A percentile compares a stretch with the other conserved stretches of the same genome.
Evolutionary conservation across 176 grass and related monocot genomes (phyloP).

Genomic region (Zoysia japonica): DNA sequence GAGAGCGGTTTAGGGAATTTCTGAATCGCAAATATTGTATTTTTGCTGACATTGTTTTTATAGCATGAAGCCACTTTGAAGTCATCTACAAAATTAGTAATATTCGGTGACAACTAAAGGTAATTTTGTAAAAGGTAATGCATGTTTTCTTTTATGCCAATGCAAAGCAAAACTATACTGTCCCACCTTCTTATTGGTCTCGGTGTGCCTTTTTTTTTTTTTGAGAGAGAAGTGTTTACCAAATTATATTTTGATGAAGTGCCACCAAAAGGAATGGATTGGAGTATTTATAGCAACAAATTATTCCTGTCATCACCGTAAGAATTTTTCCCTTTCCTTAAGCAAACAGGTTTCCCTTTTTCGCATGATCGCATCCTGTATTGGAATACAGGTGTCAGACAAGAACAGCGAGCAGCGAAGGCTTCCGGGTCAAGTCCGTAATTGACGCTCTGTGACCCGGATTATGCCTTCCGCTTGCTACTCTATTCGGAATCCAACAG

Average conservation of each 20-base stretch:
- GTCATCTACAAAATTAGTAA: background rate
- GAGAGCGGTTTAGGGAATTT: background rate
- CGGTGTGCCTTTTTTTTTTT: too few species aligned
- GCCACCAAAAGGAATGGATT: too few species aligned
- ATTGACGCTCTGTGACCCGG: background rate
- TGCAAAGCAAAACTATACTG: constrained; percentile 22
- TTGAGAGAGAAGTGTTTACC: too few species aligned
- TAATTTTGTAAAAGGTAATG: background rate
- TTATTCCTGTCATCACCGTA: background rate
- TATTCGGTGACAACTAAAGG: background rate
- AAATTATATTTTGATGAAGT: too few species aligned
- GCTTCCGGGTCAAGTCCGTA: background rate
- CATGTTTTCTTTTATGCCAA: background rate
- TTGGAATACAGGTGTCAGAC: constrained; percentile 28
- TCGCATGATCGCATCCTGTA: background rate
- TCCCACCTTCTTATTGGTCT: background rate
- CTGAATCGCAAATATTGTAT: background rate
- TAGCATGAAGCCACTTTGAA: background rate
- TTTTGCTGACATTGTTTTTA: background rate
- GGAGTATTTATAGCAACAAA: background rate
- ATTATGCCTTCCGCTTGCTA: constrained; percentile 11
- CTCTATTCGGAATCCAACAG: background rate
- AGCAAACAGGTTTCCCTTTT: background rate
- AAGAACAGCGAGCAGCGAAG: background rate
- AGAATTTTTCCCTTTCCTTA: background rate